These are phyloP conservation scores for Podaxis mareebaensis DNA, from an alignment of 768 basidiomycete genomes.

Conservation along the genomic window DNA sequence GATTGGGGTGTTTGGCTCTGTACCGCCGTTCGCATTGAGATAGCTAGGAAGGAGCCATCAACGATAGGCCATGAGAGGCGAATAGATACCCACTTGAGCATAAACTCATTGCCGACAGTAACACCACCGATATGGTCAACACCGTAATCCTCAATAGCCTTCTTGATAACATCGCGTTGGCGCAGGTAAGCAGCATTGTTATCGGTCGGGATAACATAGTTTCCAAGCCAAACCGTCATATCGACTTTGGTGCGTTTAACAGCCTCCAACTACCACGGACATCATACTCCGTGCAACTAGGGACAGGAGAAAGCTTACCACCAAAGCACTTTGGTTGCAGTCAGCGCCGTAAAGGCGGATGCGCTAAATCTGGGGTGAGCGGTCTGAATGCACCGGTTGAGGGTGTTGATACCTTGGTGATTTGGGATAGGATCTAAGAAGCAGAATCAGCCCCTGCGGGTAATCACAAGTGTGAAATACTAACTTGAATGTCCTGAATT, in stretches of 20 bases:
- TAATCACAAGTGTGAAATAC: neutral
- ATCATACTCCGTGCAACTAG: neutral
- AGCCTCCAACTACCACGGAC: slow-evolving; percentile 64
- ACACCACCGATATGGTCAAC: slow-evolving; percentile 73
- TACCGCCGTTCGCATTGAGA: slow-evolving; percentile 48
- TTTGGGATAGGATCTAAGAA: slow-evolving; percentile 74
- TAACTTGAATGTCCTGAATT: slow-evolving; percentile 72
- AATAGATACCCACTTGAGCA: slow-evolving; percentile 60
- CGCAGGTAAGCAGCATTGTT: slow-evolving; percentile 67
- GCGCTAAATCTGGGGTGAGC: slow-evolving; percentile 37
- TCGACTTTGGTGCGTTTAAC: slow-evolving; percentile 89
- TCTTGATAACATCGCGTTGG: slow-evolving; percentile 67
- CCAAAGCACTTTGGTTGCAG: slow-evolving; percentile 79
- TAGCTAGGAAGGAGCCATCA: slow-evolving; percentile 43
- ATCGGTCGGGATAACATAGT: slow-evolving; percentile 65
- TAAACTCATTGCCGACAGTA: slow-evolving; percentile 92
- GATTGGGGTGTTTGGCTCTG: slow-evolving; percentile 55
- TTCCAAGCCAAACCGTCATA: slow-evolving; percentile 77
- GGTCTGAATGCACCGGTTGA: neutral
- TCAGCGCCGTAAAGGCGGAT: slow-evolving; percentile 87
- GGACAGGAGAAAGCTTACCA: slow-evolving; percentile 42
- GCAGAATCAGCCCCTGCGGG: neutral
- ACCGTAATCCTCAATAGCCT: slow-evolving; percentile 77
- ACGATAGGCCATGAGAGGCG: neutral
- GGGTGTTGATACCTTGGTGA: slow-evolving; percentile 57